phyloP scores from a whole-genome alignment of 768 basidiomycete species.

The Naganishia friedmannii region DNA sequence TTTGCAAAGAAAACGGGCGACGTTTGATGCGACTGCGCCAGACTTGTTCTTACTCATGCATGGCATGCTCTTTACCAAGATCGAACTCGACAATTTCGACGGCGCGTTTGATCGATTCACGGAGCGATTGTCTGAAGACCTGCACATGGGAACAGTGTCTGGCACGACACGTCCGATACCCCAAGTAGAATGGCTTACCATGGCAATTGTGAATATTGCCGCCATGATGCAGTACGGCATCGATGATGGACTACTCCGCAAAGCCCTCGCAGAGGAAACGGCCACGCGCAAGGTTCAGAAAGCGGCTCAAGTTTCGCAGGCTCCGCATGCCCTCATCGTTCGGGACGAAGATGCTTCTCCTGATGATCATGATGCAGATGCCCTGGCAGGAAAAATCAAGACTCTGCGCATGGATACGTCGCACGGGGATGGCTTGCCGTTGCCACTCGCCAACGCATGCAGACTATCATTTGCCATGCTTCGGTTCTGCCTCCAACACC shows the following conservation, averaged over 20 bases:
- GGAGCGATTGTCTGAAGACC: slow-evolving; percentile 76
- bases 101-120: slow-evolving; percentile 77
- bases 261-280: slow-evolving; percentile 58
- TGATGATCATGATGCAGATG: slow-evolving; percentile 49
- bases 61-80: slow-evolving; percentile 95
- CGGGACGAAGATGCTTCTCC: slow-evolving; percentile 33
- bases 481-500: slow-evolving; percentile 63
- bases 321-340: slow-evolving; percentile 36
- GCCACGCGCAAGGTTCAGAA: slow-evolving; percentile 36
- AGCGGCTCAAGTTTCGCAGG: slow-evolving; percentile 4
- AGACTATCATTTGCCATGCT: slow-evolving; percentile 78
- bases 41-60: slow-evolving; percentile 89
- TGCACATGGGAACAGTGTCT: slow-evolving; percentile 52
- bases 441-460: slow-evolving; percentile 58
- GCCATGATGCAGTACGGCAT: slow-evolving; percentile 85
- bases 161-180: slow-evolving; percentile 27
- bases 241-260: slow-evolving; percentile 66
- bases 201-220: slow-evolving; percentile 80
- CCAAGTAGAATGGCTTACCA: slow-evolving; percentile 80
- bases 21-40: slow-evolving; percentile 62
- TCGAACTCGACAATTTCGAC: slow-evolving; percentile 86
- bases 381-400: slow-evolving; percentile 54
- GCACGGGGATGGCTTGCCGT: neutral
- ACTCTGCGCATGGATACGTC: neutral
- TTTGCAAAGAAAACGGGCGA: slow-evolving; percentile 68